Conservation (phyloP, 495 filamentous ascomycete species). For the Aspergillus avenaceus region DNA sequence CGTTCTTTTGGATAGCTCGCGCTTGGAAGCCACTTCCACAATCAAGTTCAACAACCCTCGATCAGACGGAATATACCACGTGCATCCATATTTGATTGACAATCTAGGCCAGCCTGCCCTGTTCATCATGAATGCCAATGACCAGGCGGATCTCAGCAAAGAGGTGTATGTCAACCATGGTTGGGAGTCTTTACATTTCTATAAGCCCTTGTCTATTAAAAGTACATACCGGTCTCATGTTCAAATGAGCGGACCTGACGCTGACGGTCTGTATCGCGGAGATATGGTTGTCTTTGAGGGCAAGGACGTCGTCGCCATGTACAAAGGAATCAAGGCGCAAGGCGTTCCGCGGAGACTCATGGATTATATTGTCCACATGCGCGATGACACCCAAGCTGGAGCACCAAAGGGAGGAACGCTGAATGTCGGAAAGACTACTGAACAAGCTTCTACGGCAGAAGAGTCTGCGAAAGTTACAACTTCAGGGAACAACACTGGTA, state of each 20-base stretch:
- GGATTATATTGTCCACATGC: not conserved
- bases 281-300: conserved; percentile 38
- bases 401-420: not conserved
- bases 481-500: not conserved
- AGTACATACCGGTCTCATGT: conserved; percentile 37
- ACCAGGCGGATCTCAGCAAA: conserved; percentile 39
- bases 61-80: conserved; percentile 1
- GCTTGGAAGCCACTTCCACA: conserved; percentile 30
- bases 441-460: not conserved
- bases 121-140: conserved; percentile 52
- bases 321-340: conserved; percentile 1
- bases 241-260: conserved; percentile 33
- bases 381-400: not conserved
- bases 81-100: conserved; percentile 42
- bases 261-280: conserved; percentile 26
- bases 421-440: not conserved
- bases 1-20: conserved; percentile 27
- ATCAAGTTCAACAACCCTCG: conserved; percentile 25
- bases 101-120: conserved; percentile 45
- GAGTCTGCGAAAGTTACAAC: not conserved
- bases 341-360: not conserved
- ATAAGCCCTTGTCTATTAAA: conserved; percentile 11
- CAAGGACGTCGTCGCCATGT: conserved; percentile 31
- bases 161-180: conserved; percentile 43
- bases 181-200: conserved; percentile 37